Conservation (phyloP, 2,329 filamentous ascomycete genomes). For the Venturia aucupariae region DNA sequence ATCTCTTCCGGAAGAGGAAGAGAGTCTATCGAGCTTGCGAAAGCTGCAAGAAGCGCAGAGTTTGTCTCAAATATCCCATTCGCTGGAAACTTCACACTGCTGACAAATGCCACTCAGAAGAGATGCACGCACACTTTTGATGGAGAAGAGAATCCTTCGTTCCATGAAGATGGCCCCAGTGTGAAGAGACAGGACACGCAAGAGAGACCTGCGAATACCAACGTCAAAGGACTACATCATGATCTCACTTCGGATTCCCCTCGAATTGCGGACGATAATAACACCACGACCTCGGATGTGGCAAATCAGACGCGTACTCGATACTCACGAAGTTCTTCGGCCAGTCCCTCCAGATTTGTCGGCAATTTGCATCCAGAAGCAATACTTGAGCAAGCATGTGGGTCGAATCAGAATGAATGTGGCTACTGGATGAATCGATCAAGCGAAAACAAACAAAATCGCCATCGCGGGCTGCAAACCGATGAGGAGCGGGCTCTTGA, state of each 20-base stretch:
- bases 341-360: conserved; percentile 33
- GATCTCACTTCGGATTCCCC: background rate
- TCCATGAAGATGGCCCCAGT: background rate
- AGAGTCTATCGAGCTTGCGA: conserved; percentile 35
- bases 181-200: background rate
- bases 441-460: conserved; percentile 22
- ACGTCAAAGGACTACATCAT: background rate
- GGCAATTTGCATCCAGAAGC: conserved; percentile 40
- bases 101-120: conserved; percentile 24
- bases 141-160: conserved; percentile 15
- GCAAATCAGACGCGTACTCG: conserved; percentile 24
- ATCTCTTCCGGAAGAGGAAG: conserved; percentile 36
- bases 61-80: conserved; percentile 18
- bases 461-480: conserved; percentile 24
- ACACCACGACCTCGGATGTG: background rate
- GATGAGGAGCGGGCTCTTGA: conserved; percentile 27
- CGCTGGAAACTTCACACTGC: background rate
- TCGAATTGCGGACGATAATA: background rate
- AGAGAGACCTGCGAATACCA: background rate
- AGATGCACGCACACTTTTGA: conserved; percentile 34
- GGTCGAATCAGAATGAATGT: conserved; percentile 24
- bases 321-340: conserved; percentile 17
- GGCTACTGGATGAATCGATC: conserved; percentile 24
- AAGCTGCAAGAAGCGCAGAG: conserved; percentile 35
- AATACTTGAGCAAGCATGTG: conserved; percentile 27